Percentiles rank a stretch among this genome's conserved stretches.
phyloP scores from a whole-genome alignment of 257 asterid species.

The Scutellaria baicalensis region DNA sequence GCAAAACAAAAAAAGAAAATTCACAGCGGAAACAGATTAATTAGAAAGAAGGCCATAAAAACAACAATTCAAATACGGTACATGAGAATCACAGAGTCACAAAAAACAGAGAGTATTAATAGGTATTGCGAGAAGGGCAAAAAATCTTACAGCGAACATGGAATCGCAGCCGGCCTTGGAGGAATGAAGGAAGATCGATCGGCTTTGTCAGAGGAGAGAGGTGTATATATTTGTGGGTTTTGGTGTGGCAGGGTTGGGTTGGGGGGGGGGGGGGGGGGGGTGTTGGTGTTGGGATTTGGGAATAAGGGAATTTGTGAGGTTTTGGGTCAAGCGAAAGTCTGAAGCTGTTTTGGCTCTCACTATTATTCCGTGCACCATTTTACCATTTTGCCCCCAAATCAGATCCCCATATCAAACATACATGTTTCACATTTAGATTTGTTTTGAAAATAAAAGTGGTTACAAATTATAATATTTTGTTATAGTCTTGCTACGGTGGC shows the following conservation, averaged over 20 bases:
- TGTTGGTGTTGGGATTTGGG: not conserved
- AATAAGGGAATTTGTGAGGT: slow-evolving; percentile 7
- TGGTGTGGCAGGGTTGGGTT: not conserved
- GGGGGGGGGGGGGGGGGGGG: not conserved
- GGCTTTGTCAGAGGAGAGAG: not conserved
- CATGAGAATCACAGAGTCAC: not conserved
- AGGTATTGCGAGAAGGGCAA: not conserved
- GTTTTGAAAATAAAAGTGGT: too few species aligned
- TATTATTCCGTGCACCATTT: not conserved
- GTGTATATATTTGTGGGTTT: not conserved
- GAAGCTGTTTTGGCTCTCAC: slow-evolving; percentile 3
- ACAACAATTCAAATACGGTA: not conserved
- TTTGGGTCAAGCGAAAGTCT: slow-evolving; percentile 26
- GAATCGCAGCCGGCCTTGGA: not conserved
- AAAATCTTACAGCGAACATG: slow-evolving; percentile 19
- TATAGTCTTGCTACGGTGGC: too few species aligned
- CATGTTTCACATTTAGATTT: too few species aligned
- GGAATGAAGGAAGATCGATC: slow-evolving; percentile 19
- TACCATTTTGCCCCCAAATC: slow-evolving; percentile 6
- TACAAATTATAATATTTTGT: too few species aligned
- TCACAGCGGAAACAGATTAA: not conserved
- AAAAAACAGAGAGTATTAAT: not conserved
- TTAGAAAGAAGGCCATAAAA: not conserved
- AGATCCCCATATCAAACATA: too few species aligned
- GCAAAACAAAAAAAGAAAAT: not conserved